phyloP scores from a whole-genome alignment of 1,284 basidiomycete genomes.

The Ganoderma sinense region DNA sequence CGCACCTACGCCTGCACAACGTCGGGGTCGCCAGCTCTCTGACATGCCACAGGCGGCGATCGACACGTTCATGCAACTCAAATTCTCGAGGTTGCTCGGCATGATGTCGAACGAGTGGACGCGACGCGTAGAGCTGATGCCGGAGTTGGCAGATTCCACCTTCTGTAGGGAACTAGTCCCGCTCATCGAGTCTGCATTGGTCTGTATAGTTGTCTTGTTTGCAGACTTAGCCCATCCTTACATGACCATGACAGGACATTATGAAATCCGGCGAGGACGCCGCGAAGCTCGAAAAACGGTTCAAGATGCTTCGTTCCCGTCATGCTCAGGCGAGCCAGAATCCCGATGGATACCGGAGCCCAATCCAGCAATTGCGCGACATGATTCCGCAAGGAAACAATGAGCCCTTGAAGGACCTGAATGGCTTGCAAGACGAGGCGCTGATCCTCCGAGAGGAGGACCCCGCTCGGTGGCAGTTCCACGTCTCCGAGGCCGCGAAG shows the following conservation, averaged over 20 bases:
- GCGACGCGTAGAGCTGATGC: conserved; percentile 18
- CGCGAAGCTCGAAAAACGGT: conserved; percentile 14
- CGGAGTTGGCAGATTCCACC: conserved; percentile 22
- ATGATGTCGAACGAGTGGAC: conserved; percentile 30
- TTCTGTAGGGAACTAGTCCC: conserved; percentile 21
- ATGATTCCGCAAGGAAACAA: conserved; percentile 22
- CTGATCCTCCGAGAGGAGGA: conserved; percentile 23
- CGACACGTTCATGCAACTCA: conserved; percentile 30
- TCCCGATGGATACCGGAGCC: conserved; percentile 10
- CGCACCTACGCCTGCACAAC: not conserved
- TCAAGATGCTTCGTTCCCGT: conserved; percentile 7
- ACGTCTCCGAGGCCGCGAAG: conserved; percentile 17
- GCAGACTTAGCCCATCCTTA: not conserved
- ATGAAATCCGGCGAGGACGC: conserved; percentile 32
- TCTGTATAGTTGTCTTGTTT: not conserved
- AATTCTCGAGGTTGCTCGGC: conserved; percentile 24
- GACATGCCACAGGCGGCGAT: conserved; percentile 25
- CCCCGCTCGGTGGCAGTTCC: conserved; percentile 17
- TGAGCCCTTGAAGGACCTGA: not conserved
- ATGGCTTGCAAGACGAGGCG: conserved; percentile 19
- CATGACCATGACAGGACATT: conserved; percentile 23
- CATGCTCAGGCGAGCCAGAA: not conserved
- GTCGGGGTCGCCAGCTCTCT: not conserved
- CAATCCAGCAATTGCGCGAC: conserved; percentile 26
- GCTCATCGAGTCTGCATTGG: conserved; percentile 31